phyloP scores from a whole-genome alignment of 805 yeast species.

The Wickerhamiella musiphila region DNA sequence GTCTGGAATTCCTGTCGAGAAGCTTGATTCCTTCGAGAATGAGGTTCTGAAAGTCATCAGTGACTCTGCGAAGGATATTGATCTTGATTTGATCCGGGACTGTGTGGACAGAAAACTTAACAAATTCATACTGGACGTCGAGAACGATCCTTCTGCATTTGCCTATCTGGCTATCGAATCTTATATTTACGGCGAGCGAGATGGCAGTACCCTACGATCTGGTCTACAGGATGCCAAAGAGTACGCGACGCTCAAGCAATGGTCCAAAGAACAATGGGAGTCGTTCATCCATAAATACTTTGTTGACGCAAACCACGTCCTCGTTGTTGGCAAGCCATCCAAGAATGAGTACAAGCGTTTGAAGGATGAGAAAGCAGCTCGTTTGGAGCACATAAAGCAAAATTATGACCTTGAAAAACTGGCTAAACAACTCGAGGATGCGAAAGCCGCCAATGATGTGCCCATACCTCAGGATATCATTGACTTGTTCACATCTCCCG shows the following conservation, averaged over 20 bases:
- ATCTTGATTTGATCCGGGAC: slow-evolving; percentile 47
- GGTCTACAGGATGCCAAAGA: slow-evolving; percentile 42
- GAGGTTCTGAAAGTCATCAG: slow-evolving; percentile 33
- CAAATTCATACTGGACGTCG: slow-evolving; percentile 27
- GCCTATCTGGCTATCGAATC: slow-evolving; percentile 56
- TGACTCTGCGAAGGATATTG: slow-evolving; percentile 32
- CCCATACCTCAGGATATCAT: slow-evolving; percentile 60
- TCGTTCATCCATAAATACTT: slow-evolving; percentile 34
- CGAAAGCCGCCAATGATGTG: slow-evolving; percentile 50
- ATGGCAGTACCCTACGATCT: slow-evolving; percentile 39
- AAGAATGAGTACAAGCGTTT: slow-evolving; percentile 33
- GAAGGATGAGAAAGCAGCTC: slow-evolving; percentile 33
- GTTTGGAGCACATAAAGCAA: slow-evolving; percentile 32
- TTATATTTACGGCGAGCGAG: slow-evolving; percentile 57
- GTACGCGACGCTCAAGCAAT: slow-evolving; percentile 37
- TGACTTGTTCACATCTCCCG: slow-evolving; percentile 47
- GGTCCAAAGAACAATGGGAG: slow-evolving; percentile 60
- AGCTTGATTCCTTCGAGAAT: slow-evolving; percentile 35
- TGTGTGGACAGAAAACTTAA: slow-evolving; percentile 47
- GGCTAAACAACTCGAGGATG: slow-evolving; percentile 35
- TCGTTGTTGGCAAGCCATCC: slow-evolving; percentile 62
- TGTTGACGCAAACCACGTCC: slow-evolving; percentile 42
- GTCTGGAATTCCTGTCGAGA: slow-evolving; percentile 61
- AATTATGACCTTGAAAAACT: slow-evolving; percentile 38
- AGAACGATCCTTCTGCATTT: slow-evolving; percentile 39